Percentiles rank a stretch among this genome's conserved stretches.
These are phyloP conservation scores for Penicillium bialowiezense DNA, from an alignment of 495 filamentous ascomycete genomes.

Conservation along the genomic window DNA sequence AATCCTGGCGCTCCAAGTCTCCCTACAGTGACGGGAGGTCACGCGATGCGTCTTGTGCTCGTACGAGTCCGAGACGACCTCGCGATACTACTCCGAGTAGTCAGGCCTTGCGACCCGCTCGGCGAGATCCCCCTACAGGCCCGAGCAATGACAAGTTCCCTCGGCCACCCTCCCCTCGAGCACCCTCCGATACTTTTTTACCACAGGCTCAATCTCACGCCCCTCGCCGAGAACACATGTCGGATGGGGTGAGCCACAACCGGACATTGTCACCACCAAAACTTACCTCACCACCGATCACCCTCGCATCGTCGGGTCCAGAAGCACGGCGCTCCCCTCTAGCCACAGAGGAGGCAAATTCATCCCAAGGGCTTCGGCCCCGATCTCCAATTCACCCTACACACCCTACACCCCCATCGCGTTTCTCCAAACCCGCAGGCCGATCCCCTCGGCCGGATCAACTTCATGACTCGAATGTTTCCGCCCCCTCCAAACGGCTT, in stretches of 20 bases:
- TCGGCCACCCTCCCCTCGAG: constrained; percentile 25
- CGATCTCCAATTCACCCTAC: constrained; percentile 19
- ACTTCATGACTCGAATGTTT: constrained; percentile 1
- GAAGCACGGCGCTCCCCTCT: constrained; percentile 33
- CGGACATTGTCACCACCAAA: constrained; percentile 8
- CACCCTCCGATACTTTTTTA: not conserved
- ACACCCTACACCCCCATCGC: constrained; percentile 9
- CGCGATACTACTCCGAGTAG: constrained; percentile 32
- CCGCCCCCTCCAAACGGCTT: not conserved
- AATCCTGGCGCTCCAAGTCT: constrained; percentile 44
- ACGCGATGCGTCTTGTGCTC: constrained; percentile 32
- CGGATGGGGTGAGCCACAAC: constrained; percentile 4
- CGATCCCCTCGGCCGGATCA: constrained; percentile 13
- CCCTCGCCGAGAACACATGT: constrained; percentile 9
- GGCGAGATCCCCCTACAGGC: constrained; percentile 19
- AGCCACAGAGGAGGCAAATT: constrained; percentile 16
- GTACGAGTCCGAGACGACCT: constrained; percentile 30
- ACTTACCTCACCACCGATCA: constrained; percentile 22
- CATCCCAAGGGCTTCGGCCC: constrained; percentile 10
- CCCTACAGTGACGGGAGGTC: constrained; percentile 35
- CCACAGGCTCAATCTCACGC: constrained; percentile 14
- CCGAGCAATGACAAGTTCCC: constrained; percentile 19
- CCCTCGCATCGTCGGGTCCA: constrained; percentile 11
- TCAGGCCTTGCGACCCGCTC: constrained; percentile 24
- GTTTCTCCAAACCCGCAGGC: constrained; percentile 5